phyloP scores from a whole-genome alignment of 2,329 filamentous ascomycete genomes.

The Trichoderma koningiopsis region DNA sequence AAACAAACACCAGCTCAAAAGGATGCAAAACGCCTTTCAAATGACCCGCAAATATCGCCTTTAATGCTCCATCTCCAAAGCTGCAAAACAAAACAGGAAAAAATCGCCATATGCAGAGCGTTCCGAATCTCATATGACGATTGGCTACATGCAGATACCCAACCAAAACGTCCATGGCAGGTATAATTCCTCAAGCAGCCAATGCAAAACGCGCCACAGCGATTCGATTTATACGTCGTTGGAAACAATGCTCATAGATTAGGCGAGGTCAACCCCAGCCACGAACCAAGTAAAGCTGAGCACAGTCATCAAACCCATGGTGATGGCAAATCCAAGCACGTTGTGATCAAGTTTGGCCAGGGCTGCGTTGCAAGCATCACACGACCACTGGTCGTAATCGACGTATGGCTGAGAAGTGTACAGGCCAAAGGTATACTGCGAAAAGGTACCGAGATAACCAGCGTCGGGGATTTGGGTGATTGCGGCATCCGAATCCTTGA shows the following conservation, averaged over 20 bases:
- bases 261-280: conserved; percentile 49
- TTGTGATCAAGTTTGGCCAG: conserved; percentile 49
- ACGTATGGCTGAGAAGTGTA: conserved; percentile 57
- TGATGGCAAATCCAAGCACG: conserved; percentile 53
- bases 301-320: conserved; percentile 59
- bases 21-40: conserved; percentile 21
- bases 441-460: conserved; percentile 57
- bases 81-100: neutral
- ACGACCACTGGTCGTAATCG: conserved; percentile 55
- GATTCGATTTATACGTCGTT: neutral
- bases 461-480: conserved; percentile 54
- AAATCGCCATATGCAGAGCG: neutral
- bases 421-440: conserved; percentile 58
- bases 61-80: conserved; percentile 6
- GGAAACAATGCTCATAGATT: conserved; percentile 2
- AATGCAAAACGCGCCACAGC: neutral
- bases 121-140: neutral
- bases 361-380: conserved; percentile 61
- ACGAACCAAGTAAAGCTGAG: conserved; percentile 68
- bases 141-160: neutral
- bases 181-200: neutral
- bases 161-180: neutral
- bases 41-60: conserved; percentile 22
- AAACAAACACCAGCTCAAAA: conserved; percentile 15
- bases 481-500: conserved; percentile 59